phyloP scores from a whole-genome alignment of 148 eudicot genomes.

The Arbutus unedo region DNA sequence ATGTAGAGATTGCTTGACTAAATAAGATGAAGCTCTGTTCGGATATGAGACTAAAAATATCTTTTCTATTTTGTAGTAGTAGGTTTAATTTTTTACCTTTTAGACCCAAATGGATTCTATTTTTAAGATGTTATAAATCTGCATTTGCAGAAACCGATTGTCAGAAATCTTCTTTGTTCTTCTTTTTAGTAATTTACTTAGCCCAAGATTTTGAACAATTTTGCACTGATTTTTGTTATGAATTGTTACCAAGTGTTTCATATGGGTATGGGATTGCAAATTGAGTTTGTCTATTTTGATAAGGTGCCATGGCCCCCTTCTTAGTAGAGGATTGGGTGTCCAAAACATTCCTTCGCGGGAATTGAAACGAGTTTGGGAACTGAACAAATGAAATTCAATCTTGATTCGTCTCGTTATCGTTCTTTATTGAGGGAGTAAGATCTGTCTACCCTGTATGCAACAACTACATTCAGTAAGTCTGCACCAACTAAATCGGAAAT shows the following conservation, averaged over 20 bases:
- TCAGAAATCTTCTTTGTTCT: not conserved
- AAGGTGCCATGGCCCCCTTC: too few relatives aligned
- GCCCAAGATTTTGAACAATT: not conserved
- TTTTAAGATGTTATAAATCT: not conserved
- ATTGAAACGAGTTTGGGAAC: too few relatives aligned
- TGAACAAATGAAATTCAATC: too few relatives aligned
- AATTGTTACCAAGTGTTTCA: too few relatives aligned
- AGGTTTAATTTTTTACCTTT: not conserved
- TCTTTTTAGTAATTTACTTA: not conserved
- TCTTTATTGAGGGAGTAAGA: too few relatives aligned
- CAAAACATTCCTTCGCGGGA: too few relatives aligned
- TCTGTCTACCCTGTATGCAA: too few relatives aligned
- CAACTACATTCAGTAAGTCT: too few relatives aligned
- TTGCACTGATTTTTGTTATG: not conserved
- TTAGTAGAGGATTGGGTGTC: too few relatives aligned
- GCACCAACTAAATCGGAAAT: too few relatives aligned
- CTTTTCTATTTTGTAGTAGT: not conserved
- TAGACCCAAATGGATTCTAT: not conserved
- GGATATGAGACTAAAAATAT: not conserved
- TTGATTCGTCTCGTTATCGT: too few relatives aligned
- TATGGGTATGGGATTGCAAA: not conserved
- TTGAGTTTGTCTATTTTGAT: not conserved
- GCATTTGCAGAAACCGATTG: not conserved
- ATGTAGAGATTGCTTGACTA: slow-evolving; percentile 14
- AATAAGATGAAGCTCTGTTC: not conserved